Base-by-base conservation (phyloP, 2,329 filamentous ascomycete genomes). In the Chrysosphaeria jannelii region DNA sequence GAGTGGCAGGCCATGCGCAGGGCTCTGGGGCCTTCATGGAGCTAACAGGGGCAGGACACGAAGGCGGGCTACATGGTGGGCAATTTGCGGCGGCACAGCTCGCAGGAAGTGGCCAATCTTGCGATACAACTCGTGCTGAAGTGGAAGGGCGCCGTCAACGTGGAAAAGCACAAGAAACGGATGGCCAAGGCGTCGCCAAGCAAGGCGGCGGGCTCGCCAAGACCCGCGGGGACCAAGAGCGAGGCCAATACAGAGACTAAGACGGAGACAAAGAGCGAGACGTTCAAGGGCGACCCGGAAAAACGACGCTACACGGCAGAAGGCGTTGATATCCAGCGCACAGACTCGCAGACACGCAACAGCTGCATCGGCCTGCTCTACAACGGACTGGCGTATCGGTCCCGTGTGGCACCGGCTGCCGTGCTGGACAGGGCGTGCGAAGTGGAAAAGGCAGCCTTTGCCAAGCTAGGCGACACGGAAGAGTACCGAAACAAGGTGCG, bases 301-400 rank as follows among this genome's bases (percentile, higher is more conserved):
- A 85, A 78, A 51, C 65, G 85, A 35, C 75, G 62, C 34, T 74
- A 68, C 49, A 68, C 69, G 35, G 57, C 53, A n/a, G 85, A 93
- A 41, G 66, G 67, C 19, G 63, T 90, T 25, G 65, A 79, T 35
- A 59, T 61, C 35, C 61, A 67, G 32, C 60, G 76, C 24, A 91
- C 78, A 10, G 64, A 64, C 22, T 66, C 69, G 28, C 48, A 54
- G 27, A 57, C 59, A 11, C 70, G 85, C 28, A 74, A 93, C 48
- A 69, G 64, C 38, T 89, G 74, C 42, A 66, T 91, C 30, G 78
- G 76, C 23, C 57, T 97, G 20, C 60, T 97, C 43, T 97, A 93
- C 50, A 85, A 97, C 36, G 85, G 79, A 10, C 55, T 97, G 10
- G 58, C 60, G 5, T 68, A 51, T 39, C 56, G 58, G 31, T 78